Evolutionary conservation across 1,284 basidiomycete species (phyloP), one percentile per base, ranked within the genome.

Genomic region (Butyriboletus appendiculatus): DNA sequence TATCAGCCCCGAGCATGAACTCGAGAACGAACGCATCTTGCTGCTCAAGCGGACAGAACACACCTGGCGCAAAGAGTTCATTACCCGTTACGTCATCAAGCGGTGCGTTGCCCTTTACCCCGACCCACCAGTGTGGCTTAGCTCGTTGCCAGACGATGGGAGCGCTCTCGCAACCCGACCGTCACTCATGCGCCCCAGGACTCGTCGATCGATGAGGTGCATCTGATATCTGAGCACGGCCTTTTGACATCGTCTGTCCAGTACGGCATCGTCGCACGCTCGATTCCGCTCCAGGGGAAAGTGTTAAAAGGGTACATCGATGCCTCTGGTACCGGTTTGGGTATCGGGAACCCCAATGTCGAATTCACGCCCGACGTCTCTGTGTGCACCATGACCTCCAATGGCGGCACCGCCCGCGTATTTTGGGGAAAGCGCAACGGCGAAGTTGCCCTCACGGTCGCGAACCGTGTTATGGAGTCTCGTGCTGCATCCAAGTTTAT

Each of bases 371-470:
- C 88, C 5, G 79, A 90, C 53, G 79, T 90, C 11, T 81, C 84
- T 15, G 70, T 76, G 0, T 85, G 84, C 56, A 70, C 76, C 2
- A 71, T 89, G 28, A 67, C 79, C 11, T 84, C 85, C 0, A 81
- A 85, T 43, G 85, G 88, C 2, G 82, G 83, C 20, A 86, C 87
- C 0, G 88, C 82, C 9, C 81, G 81, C 51, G 77, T 92, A 26
- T 73, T 84, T 8, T 94, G 92, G 92, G 93, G 91, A 2, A 88
- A 84, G 62, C 75, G 77, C 33, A 82, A 79, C 41, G 93, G 92
- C 38, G 81, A 85, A 52, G 78, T 95, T 9, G 79, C 84, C 0
- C 74, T 91, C 30, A 85, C 86, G 28, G 76, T 75, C 6, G 81
- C 82, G 1, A 73, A 73, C 16, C 79, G 77, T 37, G 81, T 81